These are phyloP conservation scores for Capillidium heterosporum DNA, from an alignment of 371 early-diverging fungal species.

Conservation along the genomic window DNA sequence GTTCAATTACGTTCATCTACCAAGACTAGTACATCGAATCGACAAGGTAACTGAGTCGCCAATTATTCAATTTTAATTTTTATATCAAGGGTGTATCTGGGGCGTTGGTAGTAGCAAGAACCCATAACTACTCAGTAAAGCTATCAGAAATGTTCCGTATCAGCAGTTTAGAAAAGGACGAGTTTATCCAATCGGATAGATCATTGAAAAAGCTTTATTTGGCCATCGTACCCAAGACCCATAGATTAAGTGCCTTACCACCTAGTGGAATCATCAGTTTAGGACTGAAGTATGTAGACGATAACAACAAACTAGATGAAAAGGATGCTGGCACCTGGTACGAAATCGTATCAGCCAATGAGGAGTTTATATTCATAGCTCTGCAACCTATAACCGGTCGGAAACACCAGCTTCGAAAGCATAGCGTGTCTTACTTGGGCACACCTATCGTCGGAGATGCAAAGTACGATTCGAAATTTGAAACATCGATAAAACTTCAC, in stretches of 20 bases:
- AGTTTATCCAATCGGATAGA: not conserved
- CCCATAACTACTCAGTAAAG: not conserved
- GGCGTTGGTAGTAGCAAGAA: not conserved
- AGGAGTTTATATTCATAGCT: not conserved
- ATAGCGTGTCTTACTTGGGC: not conserved
- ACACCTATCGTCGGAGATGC: not conserved
- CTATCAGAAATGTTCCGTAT: not conserved
- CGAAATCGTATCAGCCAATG: not conserved
- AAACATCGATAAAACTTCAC: no score
- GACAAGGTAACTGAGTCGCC: not conserved
- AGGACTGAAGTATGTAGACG: not conserved
- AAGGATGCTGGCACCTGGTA: not conserved
- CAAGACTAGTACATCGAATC: conserved; percentile 1
- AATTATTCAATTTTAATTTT: not conserved
- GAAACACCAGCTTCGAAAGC: conserved; percentile 1
- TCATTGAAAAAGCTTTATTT: not conserved
- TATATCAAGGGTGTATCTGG: not conserved
- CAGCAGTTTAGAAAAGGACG: not conserved
- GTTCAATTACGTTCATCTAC: not conserved
- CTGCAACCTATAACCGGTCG: not conserved
- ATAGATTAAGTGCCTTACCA: no score
- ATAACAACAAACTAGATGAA: not conserved
- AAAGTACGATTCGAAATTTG: not conserved
- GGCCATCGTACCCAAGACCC: not conserved
- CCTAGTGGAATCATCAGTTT: not conserved